These are phyloP conservation scores for Ganoderma meredithae DNA, from an alignment of 1,284 basidiomycete genomes.

Conservation along the genomic window DNA sequence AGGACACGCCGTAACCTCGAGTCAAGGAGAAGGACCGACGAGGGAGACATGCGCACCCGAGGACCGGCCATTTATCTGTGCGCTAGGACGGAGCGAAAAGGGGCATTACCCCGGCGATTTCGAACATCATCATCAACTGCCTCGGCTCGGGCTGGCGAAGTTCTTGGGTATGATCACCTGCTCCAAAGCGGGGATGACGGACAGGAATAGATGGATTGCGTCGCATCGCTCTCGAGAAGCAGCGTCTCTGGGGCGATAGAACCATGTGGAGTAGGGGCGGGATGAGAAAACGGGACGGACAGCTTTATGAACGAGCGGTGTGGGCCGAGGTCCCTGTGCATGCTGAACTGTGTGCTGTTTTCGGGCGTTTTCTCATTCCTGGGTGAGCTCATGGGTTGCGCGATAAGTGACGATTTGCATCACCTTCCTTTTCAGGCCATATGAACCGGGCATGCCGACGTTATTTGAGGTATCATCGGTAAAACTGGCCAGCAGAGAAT, in stretches of 20 bases:
- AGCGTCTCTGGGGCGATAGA: conserved; percentile 3
- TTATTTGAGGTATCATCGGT: neutral
- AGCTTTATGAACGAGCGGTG: neutral
- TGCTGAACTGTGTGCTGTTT: neutral
- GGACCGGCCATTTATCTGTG: neutral
- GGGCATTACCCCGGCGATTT: neutral
- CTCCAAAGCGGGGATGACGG: neutral
- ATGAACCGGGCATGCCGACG: neutral
- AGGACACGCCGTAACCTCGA: neutral
- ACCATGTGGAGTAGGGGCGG: conserved; percentile 2
- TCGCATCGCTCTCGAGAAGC: neutral
- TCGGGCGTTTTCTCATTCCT: conserved; percentile 2
- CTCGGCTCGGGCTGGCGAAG: neutral
- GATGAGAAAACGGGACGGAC: neutral
- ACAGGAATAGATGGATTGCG: neutral
- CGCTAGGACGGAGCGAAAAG: neutral
- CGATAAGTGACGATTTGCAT: neutral
- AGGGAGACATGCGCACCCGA: neutral
- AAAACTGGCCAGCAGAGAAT: neutral
- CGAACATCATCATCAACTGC: neutral
- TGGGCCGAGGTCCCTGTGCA: neutral
- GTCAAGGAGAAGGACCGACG: conserved; percentile 2
- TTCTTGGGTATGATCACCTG: conserved; percentile 1
- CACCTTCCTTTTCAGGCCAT: neutral
- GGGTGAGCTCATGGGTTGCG: neutral